Percentiles rank a stretch among this genome's conserved stretches.
Conservation (phyloP, 176 grass and related monocot genomes). For the Elaeis guineensis region DNA sequence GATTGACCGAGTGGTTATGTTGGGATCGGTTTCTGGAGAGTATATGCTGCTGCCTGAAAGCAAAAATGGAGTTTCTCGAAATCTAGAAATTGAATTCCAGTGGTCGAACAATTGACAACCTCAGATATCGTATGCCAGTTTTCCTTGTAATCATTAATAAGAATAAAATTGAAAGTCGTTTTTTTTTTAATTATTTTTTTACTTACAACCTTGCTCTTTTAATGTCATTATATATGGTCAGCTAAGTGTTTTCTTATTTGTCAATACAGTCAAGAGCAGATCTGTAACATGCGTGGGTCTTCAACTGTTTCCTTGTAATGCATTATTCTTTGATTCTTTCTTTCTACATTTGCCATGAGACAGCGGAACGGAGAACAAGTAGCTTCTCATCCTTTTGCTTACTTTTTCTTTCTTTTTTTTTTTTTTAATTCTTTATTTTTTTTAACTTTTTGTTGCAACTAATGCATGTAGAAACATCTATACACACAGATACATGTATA, state of each 20-base stretch:
- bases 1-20: slow-evolving; percentile 91
- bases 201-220: neutral
- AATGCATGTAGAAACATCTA: no score
- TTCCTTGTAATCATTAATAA: slow-evolving; percentile 33
- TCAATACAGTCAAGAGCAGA: slow-evolving; percentile 19
- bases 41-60: slow-evolving; percentile 87
- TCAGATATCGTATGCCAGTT: slow-evolving; percentile 19
- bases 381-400: no score
- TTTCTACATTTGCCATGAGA: neutral
- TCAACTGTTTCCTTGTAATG: slow-evolving; percentile 22
- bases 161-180: slow-evolving; percentile 26
- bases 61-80: slow-evolving; percentile 86
- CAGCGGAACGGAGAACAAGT: no score
- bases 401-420: no score
- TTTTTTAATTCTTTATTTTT: no score
- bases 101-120: slow-evolving; percentile 92
- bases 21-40: slow-evolving; percentile 89
- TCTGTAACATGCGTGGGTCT: slow-evolving; percentile 22
- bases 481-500: no score
- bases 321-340: slow-evolving; percentile 35
- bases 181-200: slow-evolving; percentile 14
- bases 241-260: slow-evolving; percentile 39
- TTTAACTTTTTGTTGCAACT: no score
- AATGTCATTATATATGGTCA: slow-evolving; percentile 54
- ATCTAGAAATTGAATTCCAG: slow-evolving; percentile 98